Conservation (phyloP, 352 stramenopile genomes). For the Sclerospora graminicola region DNA sequence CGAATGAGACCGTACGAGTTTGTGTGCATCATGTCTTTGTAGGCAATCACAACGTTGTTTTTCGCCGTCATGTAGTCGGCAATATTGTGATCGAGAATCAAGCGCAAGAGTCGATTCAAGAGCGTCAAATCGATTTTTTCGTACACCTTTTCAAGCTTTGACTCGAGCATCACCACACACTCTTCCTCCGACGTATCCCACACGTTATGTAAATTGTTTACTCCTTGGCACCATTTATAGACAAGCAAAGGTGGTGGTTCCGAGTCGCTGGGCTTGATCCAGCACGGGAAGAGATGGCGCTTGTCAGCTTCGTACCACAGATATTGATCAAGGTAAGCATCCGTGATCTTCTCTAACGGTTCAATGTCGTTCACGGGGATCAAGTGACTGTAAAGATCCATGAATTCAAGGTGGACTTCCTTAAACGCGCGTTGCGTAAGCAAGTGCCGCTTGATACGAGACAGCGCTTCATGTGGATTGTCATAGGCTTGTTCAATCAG, state of each 20-base stretch:
- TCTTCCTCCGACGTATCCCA: conserved; percentile 98
- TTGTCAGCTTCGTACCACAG: conserved; percentile 99
- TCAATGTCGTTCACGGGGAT: conserved; percentile 99
- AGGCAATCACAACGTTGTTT: conserved; percentile 98
- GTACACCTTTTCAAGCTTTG: conserved; percentile 99
- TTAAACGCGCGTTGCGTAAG: conserved; percentile 99
- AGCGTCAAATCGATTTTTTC: conserved; percentile 99
- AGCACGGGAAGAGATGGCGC: conserved; percentile 98
- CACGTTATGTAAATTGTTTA: conserved; percentile 99
- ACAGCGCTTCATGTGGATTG: conserved; percentile 97
- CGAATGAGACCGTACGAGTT: conserved; percentile 99
- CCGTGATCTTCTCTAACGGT: conserved; percentile 99
- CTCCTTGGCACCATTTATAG: conserved; percentile 99
- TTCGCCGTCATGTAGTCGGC: conserved; percentile 99
- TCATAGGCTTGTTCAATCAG: conserved; percentile 99
- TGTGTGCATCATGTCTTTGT: conserved; percentile 99
- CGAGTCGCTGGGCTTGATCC: conserved; percentile 99
- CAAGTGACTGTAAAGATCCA: conserved; percentile 99
- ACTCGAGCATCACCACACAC: conserved; percentile 98
- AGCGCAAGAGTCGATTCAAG: conserved; percentile 94
- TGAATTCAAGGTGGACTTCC: conserved; percentile 99
- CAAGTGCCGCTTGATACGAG: conserved; percentile 98
- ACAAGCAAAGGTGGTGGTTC: conserved; percentile 97
- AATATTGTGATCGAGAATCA: conserved; percentile 99
- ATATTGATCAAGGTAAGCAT: conserved; percentile 99